Percentiles rank a stretch among this genome's conserved stretches.
Evolutionary conservation across 805 yeast genomes (phyloP).

Genomic region (Maudiozyma turicensis): DNA sequence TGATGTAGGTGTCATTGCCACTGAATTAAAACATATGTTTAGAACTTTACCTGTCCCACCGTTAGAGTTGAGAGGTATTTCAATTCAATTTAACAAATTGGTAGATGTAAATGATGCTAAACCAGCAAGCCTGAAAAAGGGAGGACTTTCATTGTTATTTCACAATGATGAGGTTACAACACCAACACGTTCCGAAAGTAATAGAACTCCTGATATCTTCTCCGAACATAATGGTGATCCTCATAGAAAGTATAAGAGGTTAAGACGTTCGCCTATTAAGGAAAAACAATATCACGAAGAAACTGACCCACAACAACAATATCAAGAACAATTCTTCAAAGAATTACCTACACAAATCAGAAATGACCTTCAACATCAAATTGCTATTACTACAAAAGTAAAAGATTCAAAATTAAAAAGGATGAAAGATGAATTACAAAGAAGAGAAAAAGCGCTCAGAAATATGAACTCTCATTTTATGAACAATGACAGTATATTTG

Average conservation of each 20-base stretch:
- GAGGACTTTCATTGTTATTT: neutral
- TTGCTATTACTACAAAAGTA: slow-evolving; percentile 25
- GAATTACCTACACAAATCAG: slow-evolving; percentile 59
- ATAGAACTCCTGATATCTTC: too few relatives aligned
- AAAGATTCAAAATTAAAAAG: slow-evolving; percentile 15
- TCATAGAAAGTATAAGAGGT: neutral
- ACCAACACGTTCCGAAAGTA: neutral
- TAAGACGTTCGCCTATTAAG: slow-evolving; percentile 24
- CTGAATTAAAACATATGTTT: slow-evolving; percentile 48
- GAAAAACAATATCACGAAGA: slow-evolving; percentile 14
- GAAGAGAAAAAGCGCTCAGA: slow-evolving; percentile 6
- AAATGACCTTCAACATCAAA: slow-evolving; percentile 47
- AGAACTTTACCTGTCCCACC: slow-evolving; percentile 52
- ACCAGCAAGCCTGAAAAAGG: neutral
- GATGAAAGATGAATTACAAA: slow-evolving; percentile 9
- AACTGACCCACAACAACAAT: neutral
- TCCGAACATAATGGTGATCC: neutral
- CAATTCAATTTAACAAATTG: slow-evolving; percentile 57
- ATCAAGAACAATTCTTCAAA: slow-evolving; percentile 54
- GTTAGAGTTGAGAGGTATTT: slow-evolving; percentile 65
- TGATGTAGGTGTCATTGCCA: slow-evolving; percentile 49
- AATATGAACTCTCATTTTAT: slow-evolving; percentile 13
- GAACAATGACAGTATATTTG: slow-evolving; percentile 16
- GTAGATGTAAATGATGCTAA: slow-evolving; percentile 25
- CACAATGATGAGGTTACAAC: neutral